These are phyloP conservation scores for Skeletonema menzelii DNA, from an alignment of 108 stramenopile species.

Conservation along the genomic window DNA sequence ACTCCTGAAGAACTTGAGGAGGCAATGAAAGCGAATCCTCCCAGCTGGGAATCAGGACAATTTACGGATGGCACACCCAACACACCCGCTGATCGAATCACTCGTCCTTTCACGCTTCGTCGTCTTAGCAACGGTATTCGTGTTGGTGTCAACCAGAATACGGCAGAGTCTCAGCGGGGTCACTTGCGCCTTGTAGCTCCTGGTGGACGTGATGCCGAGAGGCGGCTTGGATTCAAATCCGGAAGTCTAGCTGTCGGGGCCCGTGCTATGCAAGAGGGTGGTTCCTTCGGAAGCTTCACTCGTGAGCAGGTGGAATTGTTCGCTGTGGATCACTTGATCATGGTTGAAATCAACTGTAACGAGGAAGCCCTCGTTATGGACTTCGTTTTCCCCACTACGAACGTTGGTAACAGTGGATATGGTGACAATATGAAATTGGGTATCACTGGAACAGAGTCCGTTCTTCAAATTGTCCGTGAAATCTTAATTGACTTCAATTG, in stretches of 20 bases:
- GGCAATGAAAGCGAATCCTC: constrained; percentile 63
- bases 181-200: constrained; percentile 90
- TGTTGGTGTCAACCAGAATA: constrained; percentile 77
- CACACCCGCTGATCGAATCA: constrained; percentile 81
- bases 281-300: constrained; percentile 91
- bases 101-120: constrained; percentile 85
- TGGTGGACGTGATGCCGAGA: constrained; percentile 92
- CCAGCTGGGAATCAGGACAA: constrained; percentile 73
- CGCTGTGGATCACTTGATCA: constrained; percentile 96
- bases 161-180: constrained; percentile 89
- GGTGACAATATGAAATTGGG: constrained; percentile 79
- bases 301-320: constrained; percentile 98
- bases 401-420: constrained; percentile 86
- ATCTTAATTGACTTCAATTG: constrained; percentile 93
- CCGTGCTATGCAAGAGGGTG: constrained; percentile 97
- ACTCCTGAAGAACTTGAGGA: constrained; percentile 67
- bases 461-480: constrained; percentile 91
- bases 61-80: constrained; percentile 91
- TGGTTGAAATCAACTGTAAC: constrained; percentile 96
- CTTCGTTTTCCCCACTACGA: constrained; percentile 95
- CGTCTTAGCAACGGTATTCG: constrained; percentile 86
- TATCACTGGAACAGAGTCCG: constrained; percentile 93
- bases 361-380: constrained; percentile 93
- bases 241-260: constrained; percentile 93
- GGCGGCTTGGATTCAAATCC: constrained; percentile 71